Conservation (phyloP, 148 eudicot species). For the Agrostemma githago region DNA sequence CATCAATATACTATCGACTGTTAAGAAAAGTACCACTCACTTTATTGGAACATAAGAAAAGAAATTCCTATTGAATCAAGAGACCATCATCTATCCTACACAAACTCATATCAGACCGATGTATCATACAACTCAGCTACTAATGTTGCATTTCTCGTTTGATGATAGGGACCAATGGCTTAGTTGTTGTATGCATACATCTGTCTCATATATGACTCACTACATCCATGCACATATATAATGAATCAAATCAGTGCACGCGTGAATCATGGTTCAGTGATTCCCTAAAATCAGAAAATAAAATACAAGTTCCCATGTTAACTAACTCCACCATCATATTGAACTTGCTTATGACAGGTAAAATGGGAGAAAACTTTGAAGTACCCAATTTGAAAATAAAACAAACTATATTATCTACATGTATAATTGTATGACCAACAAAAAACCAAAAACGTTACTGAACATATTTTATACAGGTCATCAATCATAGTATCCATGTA, state of each 20-base stretch:
- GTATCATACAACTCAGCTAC: background rate
- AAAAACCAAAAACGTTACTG: background rate
- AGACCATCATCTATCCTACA: background rate
- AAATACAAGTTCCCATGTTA: conserved; percentile 5
- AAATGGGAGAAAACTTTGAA: background rate
- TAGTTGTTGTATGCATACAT: background rate
- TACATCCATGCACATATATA: background rate
- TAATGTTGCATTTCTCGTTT: background rate
- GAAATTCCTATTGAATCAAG: background rate
- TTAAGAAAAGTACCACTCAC: conserved; percentile 37
- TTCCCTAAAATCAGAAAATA: background rate
- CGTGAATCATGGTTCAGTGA: background rate
- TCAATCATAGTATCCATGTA: background rate
- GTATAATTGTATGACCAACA: background rate
- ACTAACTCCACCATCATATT: conserved; percentile 3
- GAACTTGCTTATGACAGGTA: background rate
- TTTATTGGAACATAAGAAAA: background rate
- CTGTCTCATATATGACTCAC: background rate
- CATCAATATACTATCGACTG: conserved; percentile 35
- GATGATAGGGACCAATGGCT: background rate
- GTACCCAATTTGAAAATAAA: background rate
- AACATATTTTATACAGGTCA: background rate
- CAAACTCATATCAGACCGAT: background rate
- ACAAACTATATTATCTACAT: too few relatives aligned
- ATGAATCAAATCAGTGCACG: background rate